phyloP scores from a whole-genome alignment of 306 rosid genomes.

The Prinsepia uniflora region DNA sequence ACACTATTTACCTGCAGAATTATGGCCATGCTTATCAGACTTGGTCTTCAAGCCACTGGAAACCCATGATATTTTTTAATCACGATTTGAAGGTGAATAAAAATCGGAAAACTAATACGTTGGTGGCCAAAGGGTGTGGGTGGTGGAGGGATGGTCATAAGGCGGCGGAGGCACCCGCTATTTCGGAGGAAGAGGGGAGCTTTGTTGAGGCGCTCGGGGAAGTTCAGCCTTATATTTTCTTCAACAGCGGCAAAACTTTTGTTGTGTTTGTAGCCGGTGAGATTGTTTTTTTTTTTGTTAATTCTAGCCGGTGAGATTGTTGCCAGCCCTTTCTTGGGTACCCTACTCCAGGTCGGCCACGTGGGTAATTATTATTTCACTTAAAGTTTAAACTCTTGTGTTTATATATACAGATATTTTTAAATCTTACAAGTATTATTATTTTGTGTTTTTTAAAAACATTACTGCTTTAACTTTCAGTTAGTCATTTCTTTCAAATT shows the following conservation, averaged over 20 bases:
- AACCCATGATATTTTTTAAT: background rate
- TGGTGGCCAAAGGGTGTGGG: background rate
- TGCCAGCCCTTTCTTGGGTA: slow-evolving; percentile 40
- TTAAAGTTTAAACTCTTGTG: too few species aligned
- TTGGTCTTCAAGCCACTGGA: background rate
- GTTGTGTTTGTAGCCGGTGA: slow-evolving; percentile 52
- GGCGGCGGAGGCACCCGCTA: too few species aligned
- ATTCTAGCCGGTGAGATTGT: slow-evolving; percentile 55
- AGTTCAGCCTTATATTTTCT: slow-evolving; percentile 62
- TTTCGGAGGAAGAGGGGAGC: slow-evolving; percentile 39
- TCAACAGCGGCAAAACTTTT: slow-evolving; percentile 41
- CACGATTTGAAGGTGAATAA: background rate
- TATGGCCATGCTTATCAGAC: background rate
- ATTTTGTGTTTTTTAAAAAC: too few species aligned
- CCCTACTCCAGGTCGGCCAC: slow-evolving; percentile 48
- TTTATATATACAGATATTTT: too few species aligned
- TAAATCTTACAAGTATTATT: too few species aligned
- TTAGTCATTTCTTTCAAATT: too few species aligned
- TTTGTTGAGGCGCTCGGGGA: slow-evolving; percentile 54
- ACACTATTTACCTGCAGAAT: background rate
- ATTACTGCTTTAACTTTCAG: too few species aligned
- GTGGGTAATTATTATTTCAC: too few species aligned
- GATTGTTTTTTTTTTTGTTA: too few species aligned
- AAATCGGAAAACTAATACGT: background rate
- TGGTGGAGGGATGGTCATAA: background rate